Base-by-base conservation (phyloP, 768 basidiomycete genomes). In the Lentinula detonsa region DNA sequence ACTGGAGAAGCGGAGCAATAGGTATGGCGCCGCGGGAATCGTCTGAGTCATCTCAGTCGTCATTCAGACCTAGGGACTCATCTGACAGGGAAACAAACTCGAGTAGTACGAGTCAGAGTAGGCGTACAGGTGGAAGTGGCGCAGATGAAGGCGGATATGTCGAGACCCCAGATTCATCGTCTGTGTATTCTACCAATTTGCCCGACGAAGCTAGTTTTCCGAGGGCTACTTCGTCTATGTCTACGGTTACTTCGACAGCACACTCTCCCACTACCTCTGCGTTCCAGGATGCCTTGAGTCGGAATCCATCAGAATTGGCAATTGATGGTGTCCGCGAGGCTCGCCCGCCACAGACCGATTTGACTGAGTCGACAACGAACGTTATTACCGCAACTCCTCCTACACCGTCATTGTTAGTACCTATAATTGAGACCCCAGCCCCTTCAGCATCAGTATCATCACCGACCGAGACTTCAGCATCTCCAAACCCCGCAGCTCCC, bases 241-340 rank as follows among this genome's bases (percentile, higher is more conserved):
- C 86, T 23, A 70, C 81, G 3, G 68, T 71, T 4, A 13, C 7
- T 42, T 39, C 59, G 4, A 34, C 40, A 31, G 40, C 49, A 5
- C 78, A 82, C 4, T 91, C 90, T 9, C 90, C 90, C 1, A 88
- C 89, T 3, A 85, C 80, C 5, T 91, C 90, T n/a, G 88, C 87
- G n/a, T 92, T 92, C 73, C 82, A 84, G 31, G 88, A 90, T 65
- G 82, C 79, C 15, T 69, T 82, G 45, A 78, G 75, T 43, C 18
- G 34, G 23, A 56, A 43, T 56, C 55, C 55, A 11, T 56, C 55
- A 10, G 55, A 56, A 21, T 28, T 56, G 40, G 18, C 10, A 3
- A 15, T 56, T 42, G 40, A 43, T 16, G 42, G 13, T 16, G n/a
- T 9, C 15, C 15, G 31, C 5, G 18, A 54, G 0, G 35, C 35